phyloP scores from a whole-genome alignment of 495 filamentous ascomycete species.

The Neurospora sp. region DNA sequence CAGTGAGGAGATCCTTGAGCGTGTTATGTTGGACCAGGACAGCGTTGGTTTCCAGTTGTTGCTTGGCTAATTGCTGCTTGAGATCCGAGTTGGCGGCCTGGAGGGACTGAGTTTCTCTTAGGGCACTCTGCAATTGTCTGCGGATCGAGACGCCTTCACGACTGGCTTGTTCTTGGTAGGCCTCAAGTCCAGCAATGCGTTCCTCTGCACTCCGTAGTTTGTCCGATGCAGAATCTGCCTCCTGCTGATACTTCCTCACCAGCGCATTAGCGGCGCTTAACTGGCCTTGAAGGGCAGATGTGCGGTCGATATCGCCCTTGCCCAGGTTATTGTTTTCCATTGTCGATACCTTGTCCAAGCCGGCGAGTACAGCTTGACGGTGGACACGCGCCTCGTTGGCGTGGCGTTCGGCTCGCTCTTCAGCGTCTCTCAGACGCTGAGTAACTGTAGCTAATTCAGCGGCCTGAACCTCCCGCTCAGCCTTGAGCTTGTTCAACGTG shows the following conservation, averaged over 20 bases:
- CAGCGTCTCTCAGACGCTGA: conserved; percentile 69
- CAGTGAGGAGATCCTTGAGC: conserved; percentile 82
- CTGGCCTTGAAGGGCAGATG: conserved; percentile 68
- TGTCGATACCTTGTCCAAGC: conserved; percentile 60
- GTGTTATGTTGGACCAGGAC: conserved; percentile 83
- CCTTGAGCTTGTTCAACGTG: conserved; percentile 68
- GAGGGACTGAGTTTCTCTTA: conserved; percentile 68
- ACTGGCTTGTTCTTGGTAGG: conserved; percentile 93
- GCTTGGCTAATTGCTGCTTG: conserved; percentile 65
- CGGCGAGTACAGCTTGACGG: conserved; percentile 70
- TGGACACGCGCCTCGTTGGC: conserved; percentile 81
- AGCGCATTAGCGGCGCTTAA: conserved; percentile 66
- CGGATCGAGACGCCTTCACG: conserved; percentile 82
- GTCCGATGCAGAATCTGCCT: conserved; percentile 80
- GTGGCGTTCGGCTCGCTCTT: conserved; percentile 83
- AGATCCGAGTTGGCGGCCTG: conserved; percentile 70
- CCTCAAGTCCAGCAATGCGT: conserved; percentile 89
- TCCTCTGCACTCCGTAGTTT: conserved; percentile 89
- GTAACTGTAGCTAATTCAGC: conserved; percentile 68
- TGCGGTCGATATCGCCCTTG: conserved; percentile 61
- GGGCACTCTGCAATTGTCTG: conserved; percentile 72
- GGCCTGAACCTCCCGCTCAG: conserved; percentile 75
- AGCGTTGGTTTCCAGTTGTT: conserved; percentile 83
- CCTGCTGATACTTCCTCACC: conserved; percentile 76
- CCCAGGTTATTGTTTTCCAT: conserved; percentile 41